Conservation (phyloP, 2,329 filamentous ascomycete species). For the Graphium sp. region DNA sequence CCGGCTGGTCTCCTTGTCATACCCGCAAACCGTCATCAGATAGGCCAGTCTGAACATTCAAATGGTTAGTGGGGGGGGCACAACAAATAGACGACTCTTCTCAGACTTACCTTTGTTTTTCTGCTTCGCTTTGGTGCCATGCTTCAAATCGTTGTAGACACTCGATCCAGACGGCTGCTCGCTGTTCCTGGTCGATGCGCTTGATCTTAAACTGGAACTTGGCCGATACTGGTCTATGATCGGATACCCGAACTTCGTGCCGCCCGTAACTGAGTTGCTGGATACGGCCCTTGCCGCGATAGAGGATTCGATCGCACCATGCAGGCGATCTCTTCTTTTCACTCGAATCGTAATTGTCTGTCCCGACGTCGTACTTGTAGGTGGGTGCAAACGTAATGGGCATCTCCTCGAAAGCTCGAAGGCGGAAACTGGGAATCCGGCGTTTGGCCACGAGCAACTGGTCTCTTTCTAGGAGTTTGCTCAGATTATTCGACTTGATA, state of each 20-base stretch:
- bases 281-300: slow-evolving; percentile 63
- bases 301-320: slow-evolving; percentile 93
- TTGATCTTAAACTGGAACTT: slow-evolving; percentile 73
- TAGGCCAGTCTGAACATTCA: slow-evolving; percentile 24
- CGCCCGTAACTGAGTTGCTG: slow-evolving; percentile 76
- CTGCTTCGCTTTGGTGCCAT: slow-evolving; percentile 49
- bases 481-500: slow-evolving; percentile 63
- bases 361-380: slow-evolving; percentile 97
- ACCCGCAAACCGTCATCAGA: slow-evolving; percentile 32
- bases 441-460: slow-evolving; percentile 80
- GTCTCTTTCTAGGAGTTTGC: slow-evolving; percentile 80
- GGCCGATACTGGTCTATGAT: slow-evolving; percentile 85
- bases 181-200: slow-evolving; percentile 51
- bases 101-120: slow-evolving; percentile 69
- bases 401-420: slow-evolving; percentile 79
- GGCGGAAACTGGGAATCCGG: slow-evolving; percentile 75
- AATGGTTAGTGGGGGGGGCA: neutral
- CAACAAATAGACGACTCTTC: neutral
- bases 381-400: slow-evolving; percentile 88
- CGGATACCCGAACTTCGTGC: slow-evolving; percentile 80
- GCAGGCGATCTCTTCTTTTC: slow-evolving; percentile 90
- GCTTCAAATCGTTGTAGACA: slow-evolving; percentile 61
- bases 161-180: slow-evolving; percentile 51
- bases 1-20: slow-evolving; percentile 32
- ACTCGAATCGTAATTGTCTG: slow-evolving; percentile 82